Conservation (phyloP, 2,329 filamentous ascomycete genomes). For the Cladophialophora psammophila region DNA sequence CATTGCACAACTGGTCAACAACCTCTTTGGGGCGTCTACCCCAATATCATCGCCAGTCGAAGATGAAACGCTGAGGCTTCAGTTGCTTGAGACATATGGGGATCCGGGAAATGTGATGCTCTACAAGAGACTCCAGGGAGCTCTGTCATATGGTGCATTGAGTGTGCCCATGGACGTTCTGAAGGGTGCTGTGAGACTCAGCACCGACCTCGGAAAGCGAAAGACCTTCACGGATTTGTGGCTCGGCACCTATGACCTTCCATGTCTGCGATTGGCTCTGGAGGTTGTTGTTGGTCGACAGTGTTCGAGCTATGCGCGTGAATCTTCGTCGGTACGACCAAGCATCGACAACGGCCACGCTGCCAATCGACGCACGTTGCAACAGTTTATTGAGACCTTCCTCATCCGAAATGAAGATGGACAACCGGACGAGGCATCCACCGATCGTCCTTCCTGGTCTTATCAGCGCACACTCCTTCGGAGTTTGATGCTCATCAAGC, state of each 20-base stretch:
- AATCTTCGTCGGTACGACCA: constrained; percentile 12
- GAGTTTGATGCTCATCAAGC: constrained; percentile 65
- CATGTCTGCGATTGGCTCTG: constrained; percentile 59
- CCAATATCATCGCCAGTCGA: constrained; percentile 44
- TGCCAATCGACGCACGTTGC: constrained; percentile 45
- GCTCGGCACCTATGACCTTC: constrained; percentile 64
- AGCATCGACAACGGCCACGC: constrained; percentile 10
- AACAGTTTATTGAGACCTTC: constrained; percentile 64
- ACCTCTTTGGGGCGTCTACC: constrained; percentile 52
- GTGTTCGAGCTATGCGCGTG: constrained; percentile 7
- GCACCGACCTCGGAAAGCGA: constrained; percentile 65
- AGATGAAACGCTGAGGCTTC: constrained; percentile 52
- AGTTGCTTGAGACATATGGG: constrained; percentile 63
- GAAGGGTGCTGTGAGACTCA: constrained; percentile 53
- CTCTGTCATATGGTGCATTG: constrained; percentile 64
- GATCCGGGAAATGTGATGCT: constrained; percentile 58
- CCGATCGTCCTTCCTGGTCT: constrained; percentile 50
- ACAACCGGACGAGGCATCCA: constrained; percentile 42
- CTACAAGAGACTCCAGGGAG: constrained; percentile 65
- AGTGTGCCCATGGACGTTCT: constrained; percentile 62
- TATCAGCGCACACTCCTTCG: constrained; percentile 65
- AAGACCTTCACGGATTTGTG: constrained; percentile 65
- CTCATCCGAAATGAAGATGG: constrained; percentile 62
- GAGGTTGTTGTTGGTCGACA: constrained; percentile 66
- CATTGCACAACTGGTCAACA: constrained; percentile 67